Evolutionary conservation across 371 early-diverging fungal genomes (phyloP).

Genomic region (Mortierella sp.): DNA sequence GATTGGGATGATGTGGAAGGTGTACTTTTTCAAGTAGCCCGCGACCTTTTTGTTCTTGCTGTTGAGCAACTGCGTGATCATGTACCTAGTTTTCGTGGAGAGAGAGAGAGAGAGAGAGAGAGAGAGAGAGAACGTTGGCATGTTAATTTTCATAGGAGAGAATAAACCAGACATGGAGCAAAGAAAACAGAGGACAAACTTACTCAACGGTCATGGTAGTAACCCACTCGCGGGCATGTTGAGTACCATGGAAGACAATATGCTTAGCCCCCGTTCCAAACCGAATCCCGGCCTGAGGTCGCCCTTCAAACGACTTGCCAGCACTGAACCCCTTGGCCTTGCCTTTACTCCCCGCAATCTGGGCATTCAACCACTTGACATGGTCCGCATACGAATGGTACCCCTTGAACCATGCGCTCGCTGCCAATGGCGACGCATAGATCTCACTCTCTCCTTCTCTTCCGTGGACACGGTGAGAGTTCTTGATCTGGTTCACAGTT

Average conservation of each 20-base stretch:
- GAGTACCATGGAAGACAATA: conserved; percentile 52
- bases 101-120: neutral
- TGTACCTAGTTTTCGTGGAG: neutral
- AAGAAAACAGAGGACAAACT: neutral
- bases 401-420: conserved; percentile 35
- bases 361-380: conserved; percentile 34
- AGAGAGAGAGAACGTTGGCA: neutral
- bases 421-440: conserved; percentile 7
- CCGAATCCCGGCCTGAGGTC: conserved; percentile 44
- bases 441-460: neutral
- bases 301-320: conserved; percentile 45
- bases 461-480: neutral
- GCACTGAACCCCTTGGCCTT: conserved; percentile 38
- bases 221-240: conserved; percentile 44
- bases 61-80: conserved; percentile 37
- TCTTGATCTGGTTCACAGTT: neutral
- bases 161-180: neutral
- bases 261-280: conserved; percentile 48
- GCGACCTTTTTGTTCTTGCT: conserved; percentile 44
- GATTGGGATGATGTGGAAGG: conserved; percentile 62
- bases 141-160: neutral
- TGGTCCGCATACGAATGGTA: conserved; percentile 52
- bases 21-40: conserved; percentile 51
- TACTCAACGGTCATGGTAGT: conserved; percentile 46
- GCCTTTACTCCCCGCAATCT: conserved; percentile 39